Percentiles rank a stretch among this genome's conserved stretches.
Conservation (phyloP, 495 filamentous ascomycete genomes). For the Penicillium manginii region DNA sequence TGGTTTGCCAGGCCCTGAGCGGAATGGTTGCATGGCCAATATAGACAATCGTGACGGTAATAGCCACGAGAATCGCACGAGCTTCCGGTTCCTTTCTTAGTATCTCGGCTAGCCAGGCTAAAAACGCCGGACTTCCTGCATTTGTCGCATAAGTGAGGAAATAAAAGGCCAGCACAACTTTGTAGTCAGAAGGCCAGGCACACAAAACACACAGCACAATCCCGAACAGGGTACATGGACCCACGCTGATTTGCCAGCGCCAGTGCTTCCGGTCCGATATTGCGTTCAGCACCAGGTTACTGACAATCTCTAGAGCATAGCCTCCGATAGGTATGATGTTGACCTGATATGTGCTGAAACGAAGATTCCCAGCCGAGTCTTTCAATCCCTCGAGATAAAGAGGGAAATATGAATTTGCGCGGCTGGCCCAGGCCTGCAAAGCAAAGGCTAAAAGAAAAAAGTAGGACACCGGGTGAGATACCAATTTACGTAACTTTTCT, state of each 20-base stretch:
- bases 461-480: constrained; percentile 13
- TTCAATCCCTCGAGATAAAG: constrained; percentile 20
- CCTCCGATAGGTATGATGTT: constrained; percentile 52
- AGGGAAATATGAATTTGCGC: constrained; percentile 23
- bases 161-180: constrained; percentile 20
- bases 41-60: constrained; percentile 25
- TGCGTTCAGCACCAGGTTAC: constrained; percentile 18
- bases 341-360: constrained; percentile 24
- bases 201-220: constrained; percentile 13
- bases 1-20: constrained; percentile 21
- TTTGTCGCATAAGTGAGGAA: constrained; percentile 25
- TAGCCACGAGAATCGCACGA: constrained; percentile 19
- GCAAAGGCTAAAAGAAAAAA: constrained; percentile 19
- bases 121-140: constrained; percentile 15
- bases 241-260: constrained; percentile 18
- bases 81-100: constrained; percentile 22
- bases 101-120: constrained; percentile 28
- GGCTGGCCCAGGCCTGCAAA: constrained; percentile 19
- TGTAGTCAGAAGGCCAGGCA: constrained; percentile 20
- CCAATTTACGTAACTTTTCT: constrained; percentile 13
- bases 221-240: constrained; percentile 7
- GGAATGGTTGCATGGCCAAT: constrained; percentile 27
- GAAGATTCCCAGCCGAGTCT: constrained; percentile 8
- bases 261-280: constrained; percentile 25
- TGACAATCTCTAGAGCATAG: constrained; percentile 46